These are phyloP conservation scores for Fusarium aywerte DNA, from an alignment of 2,329 filamentous ascomycete species.

Conservation along the genomic window DNA sequence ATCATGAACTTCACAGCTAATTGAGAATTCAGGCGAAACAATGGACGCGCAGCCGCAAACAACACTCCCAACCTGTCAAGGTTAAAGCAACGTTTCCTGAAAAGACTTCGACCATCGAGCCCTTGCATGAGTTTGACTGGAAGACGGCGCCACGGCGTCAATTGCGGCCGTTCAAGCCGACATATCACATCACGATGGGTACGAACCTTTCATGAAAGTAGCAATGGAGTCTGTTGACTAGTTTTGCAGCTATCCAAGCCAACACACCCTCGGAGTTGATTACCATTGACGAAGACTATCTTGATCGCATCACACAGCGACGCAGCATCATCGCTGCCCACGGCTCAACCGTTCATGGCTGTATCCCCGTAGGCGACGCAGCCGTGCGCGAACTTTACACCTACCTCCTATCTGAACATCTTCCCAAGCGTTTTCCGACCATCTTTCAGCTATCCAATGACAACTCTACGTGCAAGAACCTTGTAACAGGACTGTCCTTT, in stretches of 20 bases:
- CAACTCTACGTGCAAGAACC: constrained; percentile 53
- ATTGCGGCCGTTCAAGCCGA: constrained; percentile 27
- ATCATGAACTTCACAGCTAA: background rate
- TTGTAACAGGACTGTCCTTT: constrained; percentile 50
- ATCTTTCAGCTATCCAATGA: constrained; percentile 57
- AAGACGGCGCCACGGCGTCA: constrained; percentile 11
- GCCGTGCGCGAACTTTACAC: constrained; percentile 62
- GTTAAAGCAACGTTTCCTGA: background rate
- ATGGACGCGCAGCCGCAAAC: constrained; percentile 36
- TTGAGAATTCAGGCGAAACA: constrained; percentile 20
- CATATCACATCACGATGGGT: constrained; percentile 38
- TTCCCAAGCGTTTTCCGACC: constrained; percentile 60
- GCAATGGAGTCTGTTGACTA: accelerated
- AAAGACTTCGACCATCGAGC: constrained; percentile 4
- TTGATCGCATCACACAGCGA: constrained; percentile 55
- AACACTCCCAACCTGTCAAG: background rate
- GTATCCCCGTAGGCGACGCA: constrained; percentile 52
- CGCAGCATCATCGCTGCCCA: constrained; percentile 50
- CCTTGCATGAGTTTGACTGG: constrained; percentile 31
- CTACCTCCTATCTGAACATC: constrained; percentile 59
- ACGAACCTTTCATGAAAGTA: background rate
- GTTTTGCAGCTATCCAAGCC: constrained; percentile 54
- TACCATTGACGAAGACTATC: constrained; percentile 63
- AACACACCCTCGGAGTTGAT: constrained; percentile 62
- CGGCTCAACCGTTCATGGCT: constrained; percentile 55